Evolutionary conservation across 345 rosid genomes (phyloP), one percentile per base, ranked within the genome.

Genomic region (Salix udensis): DNA sequence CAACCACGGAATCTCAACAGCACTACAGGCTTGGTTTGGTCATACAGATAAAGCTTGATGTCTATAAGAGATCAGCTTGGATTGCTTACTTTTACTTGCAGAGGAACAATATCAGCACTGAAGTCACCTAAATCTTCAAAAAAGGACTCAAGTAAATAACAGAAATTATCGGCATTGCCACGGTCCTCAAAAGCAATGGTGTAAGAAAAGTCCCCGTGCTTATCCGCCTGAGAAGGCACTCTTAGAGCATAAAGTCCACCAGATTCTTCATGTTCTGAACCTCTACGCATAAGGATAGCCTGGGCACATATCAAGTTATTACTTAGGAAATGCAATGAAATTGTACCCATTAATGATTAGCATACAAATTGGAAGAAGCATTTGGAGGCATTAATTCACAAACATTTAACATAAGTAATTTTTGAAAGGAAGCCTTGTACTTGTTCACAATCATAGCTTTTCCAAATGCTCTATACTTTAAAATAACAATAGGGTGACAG

Each of bases 121-220:
- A 92, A 94, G 74, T 85, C 89, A 21, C 84, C 88, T 31, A 91
- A 85, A 78, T 85, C 95, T 86, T 90, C 95, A 42, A 92, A 92
- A 83, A 74, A 81, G 30, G 90, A 81, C 55, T 92, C 95, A 12
- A 90, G 89, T 53, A 94, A 84, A 80, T 73, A 82, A 75, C 92
- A 91, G 78, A 91, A 92, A 86, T 92, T 91, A 72, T 85, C 89
- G 71, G 98, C 98, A 84, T 94, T 97, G 53, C 61, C 78, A 58
- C 72, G 91, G 77, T 90, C 91, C 86, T 94, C 94, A 60, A 94
- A 94, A 75, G 89, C 92, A 85, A 92, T 65, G 14, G 81, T 82
- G 65, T 82, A 87, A 21, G 92, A 75, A 46, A 82, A 78, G 16
- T 79, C 73, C 37, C 39, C 76, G 31, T 78, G 76, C 19, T 83